These are phyloP conservation scores for Dissophora ornata DNA, from an alignment of 192 early-diverging fungal genomes.

Conservation along the genomic window DNA sequence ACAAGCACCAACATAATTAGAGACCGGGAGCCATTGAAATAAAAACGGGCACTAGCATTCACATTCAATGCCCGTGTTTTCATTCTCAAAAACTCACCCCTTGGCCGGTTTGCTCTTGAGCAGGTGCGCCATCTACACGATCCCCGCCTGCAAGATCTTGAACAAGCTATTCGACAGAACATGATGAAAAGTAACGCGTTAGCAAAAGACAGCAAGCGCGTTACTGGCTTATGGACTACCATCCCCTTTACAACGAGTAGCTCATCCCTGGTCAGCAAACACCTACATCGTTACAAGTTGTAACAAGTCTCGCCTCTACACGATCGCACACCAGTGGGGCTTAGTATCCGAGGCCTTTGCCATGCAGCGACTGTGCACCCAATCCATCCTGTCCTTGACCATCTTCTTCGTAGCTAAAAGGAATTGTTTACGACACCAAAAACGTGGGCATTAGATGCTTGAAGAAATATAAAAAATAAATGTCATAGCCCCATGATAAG, in stretches of 20 bases:
- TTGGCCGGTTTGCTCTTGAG: constrained; percentile 37
- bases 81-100: constrained; percentile 15
- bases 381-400: constrained; percentile 28
- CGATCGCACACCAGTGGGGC: constrained; percentile 72
- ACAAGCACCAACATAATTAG: background rate
- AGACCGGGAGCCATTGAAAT: too few species aligned
- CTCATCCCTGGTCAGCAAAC: too few species aligned
- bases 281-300: constrained; percentile 71
- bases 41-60: background rate
- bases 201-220: background rate
- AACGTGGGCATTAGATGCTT: too few species aligned
- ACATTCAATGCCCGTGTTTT: constrained; percentile 3
- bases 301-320: constrained; percentile 66
- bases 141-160: constrained; percentile 62
- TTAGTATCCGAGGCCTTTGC: constrained; percentile 71
- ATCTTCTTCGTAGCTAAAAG: constrained; percentile 22
- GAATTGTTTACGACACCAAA: too few species aligned
- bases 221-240: background rate
- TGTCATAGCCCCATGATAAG: too few species aligned
- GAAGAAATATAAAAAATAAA: background rate
- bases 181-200: constrained; percentile 5
- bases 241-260: background rate
- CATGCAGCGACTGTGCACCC: constrained; percentile 45
- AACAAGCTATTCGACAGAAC: too few species aligned
- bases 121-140: background rate